Evolutionary conservation across 2,329 filamentous ascomycete genomes (phyloP), one percentile per base, ranked within the genome.

Genomic region (Colletotrichum plurivorum): DNA sequence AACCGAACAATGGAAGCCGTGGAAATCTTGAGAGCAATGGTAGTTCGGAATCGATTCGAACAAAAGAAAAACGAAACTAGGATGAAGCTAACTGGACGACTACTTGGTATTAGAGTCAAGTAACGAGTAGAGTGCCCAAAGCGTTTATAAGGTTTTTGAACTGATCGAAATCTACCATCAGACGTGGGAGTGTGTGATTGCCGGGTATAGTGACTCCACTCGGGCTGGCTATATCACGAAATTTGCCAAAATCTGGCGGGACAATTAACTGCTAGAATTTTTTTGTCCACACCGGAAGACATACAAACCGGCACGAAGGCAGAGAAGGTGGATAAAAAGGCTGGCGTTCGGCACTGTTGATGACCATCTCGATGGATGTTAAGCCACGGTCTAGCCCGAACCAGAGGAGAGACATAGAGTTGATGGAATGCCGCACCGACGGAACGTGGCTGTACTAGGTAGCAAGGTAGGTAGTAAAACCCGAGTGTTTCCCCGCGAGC

Each of bases 141-240:
- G 55, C 66, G 36, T 55, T 41, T 43, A 51, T 46, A 69, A 56
- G 46, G 62, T 69, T 69, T 66, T 39, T 43, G 31, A 41, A 61
- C n/a, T 18, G 57, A 43, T 41, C 41, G n/a, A 59, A 13, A 54
- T 65, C 31, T 13, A 20, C 49, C 18, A 20, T 43, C 48, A n/a
- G 49, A 49, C 49, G 22, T 51, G 64, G 58, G 25, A 51, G 18
- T 57, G 31, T 20, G n/a, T 18, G 18, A 57, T 51, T 53, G 36
- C 52, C 36, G 49, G 22, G 6, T n/a, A 31, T 25, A 59, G 46
- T 6, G n/a, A 53, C 55, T 31, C 18, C 45, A 31, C 43, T 27
- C 4, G 36, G 16, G n/a, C 16, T 61, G 55, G 25, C 8, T 8
- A 9, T 36, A 46, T 55, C 25, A 54, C 25, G 60, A 27, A 27